These are phyloP conservation scores for Blepharisma japonicum DNA, from an alignment of 73 alveolate genomes.

Conservation along the genomic window DNA sequence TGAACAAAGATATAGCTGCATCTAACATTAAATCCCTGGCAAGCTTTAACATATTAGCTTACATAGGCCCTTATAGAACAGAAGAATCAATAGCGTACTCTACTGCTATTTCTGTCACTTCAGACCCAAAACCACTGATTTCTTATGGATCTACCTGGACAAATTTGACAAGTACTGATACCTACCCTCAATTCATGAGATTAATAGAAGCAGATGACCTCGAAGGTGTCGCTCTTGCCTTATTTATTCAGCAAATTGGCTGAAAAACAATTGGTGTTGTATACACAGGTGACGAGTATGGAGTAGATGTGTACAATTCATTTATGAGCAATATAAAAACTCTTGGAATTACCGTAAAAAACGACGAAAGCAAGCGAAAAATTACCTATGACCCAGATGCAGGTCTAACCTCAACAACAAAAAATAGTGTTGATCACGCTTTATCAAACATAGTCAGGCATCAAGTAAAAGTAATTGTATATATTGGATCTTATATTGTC, in stretches of 20 bases:
- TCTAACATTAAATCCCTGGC: conserved; percentile 1
- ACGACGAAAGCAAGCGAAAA: neutral
- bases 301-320: neutral
- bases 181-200: conserved; percentile 18
- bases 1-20: neutral
- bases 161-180: neutral
- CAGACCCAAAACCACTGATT: conserved; percentile 28
- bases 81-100: neutral
- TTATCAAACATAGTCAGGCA: conserved; percentile 7
- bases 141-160: neutral
- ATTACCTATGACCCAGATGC: neutral
- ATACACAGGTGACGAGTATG: conserved; percentile 21
- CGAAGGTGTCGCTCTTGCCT: conserved; percentile 23
- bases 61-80: neutral
- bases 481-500: neutral
- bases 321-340: conserved; percentile 7
- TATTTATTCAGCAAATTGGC: neutral
- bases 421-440: conserved; percentile 9
- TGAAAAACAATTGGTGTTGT: conserved; percentile 24
- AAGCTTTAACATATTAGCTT: conserved; percentile 20
- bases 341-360: neutral
- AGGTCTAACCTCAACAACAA: neutral
- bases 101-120: neutral
- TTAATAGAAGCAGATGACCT: conserved; percentile 17
- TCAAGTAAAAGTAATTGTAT: conserved; percentile 21